Conservation (phyloP, 2,329 filamentous ascomycete genomes). For the Aureobasidium sp. region DNA sequence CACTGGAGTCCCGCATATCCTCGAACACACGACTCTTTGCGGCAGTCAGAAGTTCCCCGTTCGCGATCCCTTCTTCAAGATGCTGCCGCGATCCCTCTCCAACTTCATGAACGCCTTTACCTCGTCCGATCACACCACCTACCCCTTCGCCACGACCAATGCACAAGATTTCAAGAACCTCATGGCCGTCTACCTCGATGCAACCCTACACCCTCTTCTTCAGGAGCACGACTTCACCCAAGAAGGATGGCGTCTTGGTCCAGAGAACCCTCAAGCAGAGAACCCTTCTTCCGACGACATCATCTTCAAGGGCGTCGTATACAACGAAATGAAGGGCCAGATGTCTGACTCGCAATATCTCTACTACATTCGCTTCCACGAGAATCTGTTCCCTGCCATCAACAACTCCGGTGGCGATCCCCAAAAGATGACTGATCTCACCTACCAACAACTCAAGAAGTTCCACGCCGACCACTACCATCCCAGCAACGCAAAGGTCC, state of each 20-base stretch:
- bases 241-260: slow-evolving; percentile 93
- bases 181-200: slow-evolving; percentile 93
- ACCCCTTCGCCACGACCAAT: slow-evolving; percentile 97
- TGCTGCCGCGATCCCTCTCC: slow-evolving; percentile 94
- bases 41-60: slow-evolving; percentile 98
- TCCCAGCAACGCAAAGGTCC: slow-evolving; percentile 91
- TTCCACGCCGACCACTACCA: slow-evolving; percentile 95
- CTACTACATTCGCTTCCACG: slow-evolving; percentile 91
- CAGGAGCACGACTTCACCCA: slow-evolving; percentile 91
- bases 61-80: slow-evolving; percentile 98
- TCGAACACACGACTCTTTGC: slow-evolving; percentile 95
- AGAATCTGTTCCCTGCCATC: slow-evolving; percentile 87
- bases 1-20: slow-evolving; percentile 91
- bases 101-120: slow-evolving; percentile 99
- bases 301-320: slow-evolving; percentile 96
- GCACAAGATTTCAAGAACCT: slow-evolving; percentile 91
- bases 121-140: slow-evolving; percentile 90
- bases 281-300: slow-evolving; percentile 54
- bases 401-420: slow-evolving; percentile 97
- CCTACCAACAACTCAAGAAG: slow-evolving; percentile 77
- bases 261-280: slow-evolving; percentile 64
- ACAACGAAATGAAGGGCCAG: slow-evolving; percentile 99
- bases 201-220: slow-evolving; percentile 81
- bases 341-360: slow-evolving; percentile 97
- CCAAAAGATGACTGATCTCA: slow-evolving; percentile 91